Evolutionary conservation across 148 eudicot genomes (phyloP), one percentile per base, ranked within the genome.

Genomic region (Arctostaphylos glauca): DNA sequence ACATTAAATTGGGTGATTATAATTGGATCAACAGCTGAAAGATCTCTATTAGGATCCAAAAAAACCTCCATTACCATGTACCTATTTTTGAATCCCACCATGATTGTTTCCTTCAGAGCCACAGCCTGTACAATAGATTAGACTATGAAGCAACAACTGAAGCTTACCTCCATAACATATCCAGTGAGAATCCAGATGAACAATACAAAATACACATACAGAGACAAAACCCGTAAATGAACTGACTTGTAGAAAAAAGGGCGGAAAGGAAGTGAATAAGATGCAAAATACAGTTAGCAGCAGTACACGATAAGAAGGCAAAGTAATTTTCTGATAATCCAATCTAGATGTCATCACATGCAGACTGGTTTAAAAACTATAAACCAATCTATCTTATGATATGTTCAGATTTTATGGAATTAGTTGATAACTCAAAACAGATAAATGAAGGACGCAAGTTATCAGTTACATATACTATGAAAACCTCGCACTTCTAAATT

Each of bases 61-160:
- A 86, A 91, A 52, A 95, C 88, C 86, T 96, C 98, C 92, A 96
- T 86, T 77, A 96, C 93, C 94, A 94, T 73, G 86, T 92, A 96
- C 82, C 98, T 90, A 86, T 96, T 96, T 82, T 92, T 93, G 80
- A 96, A 96, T 66, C 94, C 97, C 81, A 96, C 98, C 98, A 96
- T 96, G 84, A 76, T 80, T 58, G 70, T 84, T 84, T 86, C 67
- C 83, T 85, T 46, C 15, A 64, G 50, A 44, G 25, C 5, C 0
- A 46, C 31, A 79, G 41, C 52, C 50, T 13, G 25, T 60, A 79
- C 15, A n/a, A 60, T 47, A 60, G 52, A 59, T 19, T 44, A 75
- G 46, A 13, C 18, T 74, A 47, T 5, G 43, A 52, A 21, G 38
- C 41, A 50, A n/a, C 16, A 48, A 21, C 21, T 13, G 31, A 18